Percentiles rank a stretch among this genome's conserved stretches.
phyloP scores from a whole-genome alignment of 345 rosid species.

The Erodium maritimum region DNA sequence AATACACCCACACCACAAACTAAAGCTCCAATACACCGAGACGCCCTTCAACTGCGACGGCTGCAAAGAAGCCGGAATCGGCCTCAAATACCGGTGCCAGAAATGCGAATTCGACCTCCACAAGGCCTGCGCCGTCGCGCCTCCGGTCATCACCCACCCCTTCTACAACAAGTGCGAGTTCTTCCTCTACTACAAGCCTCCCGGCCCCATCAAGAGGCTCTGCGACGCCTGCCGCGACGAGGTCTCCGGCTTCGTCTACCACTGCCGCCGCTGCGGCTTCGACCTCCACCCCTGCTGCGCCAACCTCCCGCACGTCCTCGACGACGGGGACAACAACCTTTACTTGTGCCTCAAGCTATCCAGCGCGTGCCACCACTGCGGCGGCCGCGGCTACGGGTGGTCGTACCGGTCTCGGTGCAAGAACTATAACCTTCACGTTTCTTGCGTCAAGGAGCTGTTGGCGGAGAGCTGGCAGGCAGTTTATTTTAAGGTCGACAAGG shows the following conservation, averaged over 20 bases:
- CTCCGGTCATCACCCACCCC: constrained; percentile 18
- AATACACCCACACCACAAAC: constrained; percentile 28
- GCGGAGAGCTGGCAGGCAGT: constrained; percentile 30
- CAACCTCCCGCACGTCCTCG: constrained; percentile 24
- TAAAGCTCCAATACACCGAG: constrained; percentile 28
- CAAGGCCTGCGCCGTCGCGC: constrained; percentile 25
- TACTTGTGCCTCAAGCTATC: constrained; percentile 21
- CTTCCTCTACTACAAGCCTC: constrained; percentile 15
- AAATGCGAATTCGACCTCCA: constrained; percentile 33
- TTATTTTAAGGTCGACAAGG: constrained; percentile 20
- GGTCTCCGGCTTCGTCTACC: constrained; percentile 30
- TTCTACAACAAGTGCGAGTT: constrained; percentile 29
- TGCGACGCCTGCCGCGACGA: constrained; percentile 30
- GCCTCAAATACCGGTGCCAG: constrained; percentile 27
- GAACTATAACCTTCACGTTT: constrained; percentile 34
- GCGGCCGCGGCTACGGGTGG: constrained; percentile 30
- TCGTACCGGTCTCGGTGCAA: constrained; percentile 27
- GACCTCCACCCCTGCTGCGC: constrained; percentile 45
- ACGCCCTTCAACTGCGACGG: constrained; percentile 37
- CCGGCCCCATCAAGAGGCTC: constrained; percentile 11
- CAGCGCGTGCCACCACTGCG: constrained; percentile 23
- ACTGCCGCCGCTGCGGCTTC: constrained; percentile 27
- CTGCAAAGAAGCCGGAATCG: constrained; percentile 38
- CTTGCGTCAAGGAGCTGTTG: constrained; percentile 34
- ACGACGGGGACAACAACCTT: constrained; percentile 24